Conservation (phyloP, 108 stramenopile genomes). For the Fragilaria crotonensis region DNA sequence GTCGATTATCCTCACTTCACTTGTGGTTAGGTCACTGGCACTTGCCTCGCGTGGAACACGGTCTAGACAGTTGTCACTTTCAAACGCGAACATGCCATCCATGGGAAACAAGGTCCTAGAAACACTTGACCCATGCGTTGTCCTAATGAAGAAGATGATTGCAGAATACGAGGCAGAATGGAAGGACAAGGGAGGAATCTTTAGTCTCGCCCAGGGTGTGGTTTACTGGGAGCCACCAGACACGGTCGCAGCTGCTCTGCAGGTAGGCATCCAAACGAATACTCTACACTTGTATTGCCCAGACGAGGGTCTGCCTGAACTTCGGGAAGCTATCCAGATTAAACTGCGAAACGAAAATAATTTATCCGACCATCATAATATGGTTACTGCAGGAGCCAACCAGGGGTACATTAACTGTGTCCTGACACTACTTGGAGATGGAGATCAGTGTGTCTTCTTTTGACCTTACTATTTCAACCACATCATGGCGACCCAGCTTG, state of each 20-base stretch:
- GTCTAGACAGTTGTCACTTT: no score
- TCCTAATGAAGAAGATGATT: constrained; percentile 70
- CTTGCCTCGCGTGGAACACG: no score
- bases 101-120: constrained; percentile 9
- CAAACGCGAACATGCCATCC: no score
- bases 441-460: constrained; percentile 69
- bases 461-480: constrained; percentile 94
- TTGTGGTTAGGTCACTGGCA: no score
- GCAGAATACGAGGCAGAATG: constrained; percentile 47
- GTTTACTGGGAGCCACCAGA: constrained; percentile 77
- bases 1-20: no score
- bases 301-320: constrained; percentile 69
- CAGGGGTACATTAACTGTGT: constrained; percentile 89
- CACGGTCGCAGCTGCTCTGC: constrained; percentile 26
- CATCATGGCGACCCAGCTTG: constrained; percentile 81
- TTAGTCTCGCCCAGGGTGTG: constrained; percentile 78
- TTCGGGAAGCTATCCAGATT: constrained; percentile 31
- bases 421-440: constrained; percentile 53
- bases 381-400: constrained; percentile 92
- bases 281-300: constrained; percentile 66
- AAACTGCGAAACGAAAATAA: constrained; percentile 63
- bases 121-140: constrained; percentile 82
- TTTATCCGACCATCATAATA: constrained; percentile 56
- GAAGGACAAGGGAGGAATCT: constrained; percentile 63
- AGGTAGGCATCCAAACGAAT: constrained; percentile 8